Conservation (phyloP, 805 yeast genomes). For the Pichia insulana region DNA sequence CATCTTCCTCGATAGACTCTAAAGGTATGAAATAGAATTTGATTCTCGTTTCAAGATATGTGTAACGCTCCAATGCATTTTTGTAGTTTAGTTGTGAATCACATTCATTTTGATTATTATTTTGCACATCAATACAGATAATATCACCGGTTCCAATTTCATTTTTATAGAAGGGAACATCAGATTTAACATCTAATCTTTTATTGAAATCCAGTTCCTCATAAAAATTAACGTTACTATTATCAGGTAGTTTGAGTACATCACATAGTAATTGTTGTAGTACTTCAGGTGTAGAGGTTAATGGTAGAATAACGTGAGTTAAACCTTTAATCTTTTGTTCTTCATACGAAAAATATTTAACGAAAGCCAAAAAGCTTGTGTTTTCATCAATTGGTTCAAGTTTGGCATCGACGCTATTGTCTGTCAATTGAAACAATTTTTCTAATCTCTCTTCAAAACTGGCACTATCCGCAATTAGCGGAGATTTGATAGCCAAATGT, state of each 20-base stretch:
- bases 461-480: slow-evolving; percentile 7
- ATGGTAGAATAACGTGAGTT: slow-evolving; percentile 46
- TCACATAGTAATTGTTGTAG: slow-evolving; percentile 34
- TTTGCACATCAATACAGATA: slow-evolving; percentile 28
- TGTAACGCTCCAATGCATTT: slow-evolving; percentile 40
- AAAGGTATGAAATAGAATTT: slow-evolving; percentile 47
- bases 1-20: slow-evolving; percentile 32
- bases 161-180: slow-evolving; percentile 40
- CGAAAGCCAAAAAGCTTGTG: slow-evolving; percentile 33
- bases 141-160: slow-evolving; percentile 69
- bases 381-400: slow-evolving; percentile 18
- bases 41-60: slow-evolving; percentile 49
- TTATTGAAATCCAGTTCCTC: slow-evolving; percentile 57
- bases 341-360: slow-evolving; percentile 60
- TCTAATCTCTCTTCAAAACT: slow-evolving; percentile 5
- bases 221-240: slow-evolving; percentile 29
- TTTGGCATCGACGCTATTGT: slow-evolving; percentile 10
- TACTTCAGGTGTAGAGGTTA: slow-evolving; percentile 35
- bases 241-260: slow-evolving; percentile 32
- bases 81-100: slow-evolving; percentile 16
- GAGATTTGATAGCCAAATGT: slow-evolving; percentile 22
- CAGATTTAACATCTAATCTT: slow-evolving; percentile 35
- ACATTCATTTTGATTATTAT: neutral
- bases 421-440: slow-evolving; percentile 7
- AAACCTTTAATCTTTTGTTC: slow-evolving; percentile 54